Percentiles rank a stretch among this genome's conserved stretches.
Evolutionary conservation across 1,139 yeast genomes (phyloP).

Genomic region (Candida sp.): DNA sequence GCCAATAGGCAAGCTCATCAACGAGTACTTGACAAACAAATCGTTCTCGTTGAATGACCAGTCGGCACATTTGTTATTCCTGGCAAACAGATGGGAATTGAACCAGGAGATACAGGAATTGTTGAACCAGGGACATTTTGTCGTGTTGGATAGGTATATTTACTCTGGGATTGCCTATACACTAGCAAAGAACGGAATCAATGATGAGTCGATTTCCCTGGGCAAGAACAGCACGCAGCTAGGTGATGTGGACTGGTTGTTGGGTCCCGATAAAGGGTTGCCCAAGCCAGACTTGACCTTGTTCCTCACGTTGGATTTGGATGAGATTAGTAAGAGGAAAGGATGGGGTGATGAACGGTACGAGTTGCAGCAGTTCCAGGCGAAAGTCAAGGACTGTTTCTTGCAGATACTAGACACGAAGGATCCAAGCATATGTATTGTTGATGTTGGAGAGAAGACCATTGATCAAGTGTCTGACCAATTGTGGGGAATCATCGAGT

Average conservation of each 20-base stretch:
- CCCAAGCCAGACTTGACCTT: constrained; percentile 87
- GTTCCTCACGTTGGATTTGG: constrained; percentile 67
- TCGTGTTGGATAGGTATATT: constrained; percentile 85
- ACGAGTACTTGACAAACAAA: constrained; percentile 66
- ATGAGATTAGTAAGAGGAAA: constrained; percentile 56
- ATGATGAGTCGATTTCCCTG: constrained; percentile 9
- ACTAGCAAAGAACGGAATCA: constrained; percentile 61
- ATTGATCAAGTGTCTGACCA: constrained; percentile 57
- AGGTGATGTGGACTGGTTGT: constrained; percentile 75
- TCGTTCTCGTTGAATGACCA: constrained; percentile 62
- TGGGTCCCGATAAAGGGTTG: constrained; percentile 80
- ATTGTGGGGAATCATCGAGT: constrained; percentile 30
- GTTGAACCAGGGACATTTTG: constrained; percentile 56
- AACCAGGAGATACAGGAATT: constrained; percentile 48
- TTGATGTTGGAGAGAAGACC: constrained; percentile 64
- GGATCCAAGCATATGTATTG: constrained; percentile 39
- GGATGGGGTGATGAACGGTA: constrained; percentile 96
- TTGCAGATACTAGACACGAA: constrained; percentile 41
- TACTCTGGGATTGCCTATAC: constrained; percentile 96
- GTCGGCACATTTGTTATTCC: constrained; percentile 84
- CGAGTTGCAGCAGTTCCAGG: constrained; percentile 77
- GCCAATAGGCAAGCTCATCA: constrained; percentile 76
- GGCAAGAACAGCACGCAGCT: constrained; percentile 34
- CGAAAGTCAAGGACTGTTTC: constrained; percentile 65
- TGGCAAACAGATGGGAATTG: constrained; percentile 96